phyloP scores from a whole-genome alignment of 192 early-diverging fungal genomes.

The Spizellomyces punctatus region DNA sequence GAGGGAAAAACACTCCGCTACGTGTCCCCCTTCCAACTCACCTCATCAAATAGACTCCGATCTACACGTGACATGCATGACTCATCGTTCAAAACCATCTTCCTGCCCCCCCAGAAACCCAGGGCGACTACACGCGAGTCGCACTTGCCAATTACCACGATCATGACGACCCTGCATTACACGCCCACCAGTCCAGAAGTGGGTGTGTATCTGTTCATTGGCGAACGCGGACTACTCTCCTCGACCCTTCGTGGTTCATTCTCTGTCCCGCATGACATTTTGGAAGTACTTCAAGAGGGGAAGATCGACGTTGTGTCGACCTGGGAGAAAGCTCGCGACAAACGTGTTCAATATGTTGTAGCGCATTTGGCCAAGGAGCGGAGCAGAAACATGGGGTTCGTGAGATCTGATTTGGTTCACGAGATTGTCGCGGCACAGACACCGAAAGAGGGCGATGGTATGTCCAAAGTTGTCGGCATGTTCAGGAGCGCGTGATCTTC shows the following conservation, averaged over 20 bases:
- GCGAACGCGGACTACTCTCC: neutral
- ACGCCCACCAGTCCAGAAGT: no score
- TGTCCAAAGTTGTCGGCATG: neutral
- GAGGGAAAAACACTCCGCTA: no score
- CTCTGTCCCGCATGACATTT: neutral
- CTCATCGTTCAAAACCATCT: no score
- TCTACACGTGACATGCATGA: no score
- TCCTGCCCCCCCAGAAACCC: no score
- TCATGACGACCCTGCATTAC: no score
- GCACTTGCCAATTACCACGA: no score
- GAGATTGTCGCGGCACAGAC: constrained; percentile 30
- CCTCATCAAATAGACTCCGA: no score
- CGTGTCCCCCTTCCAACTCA: no score
- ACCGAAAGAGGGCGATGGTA: constrained; percentile 28
- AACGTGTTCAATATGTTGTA: constrained; percentile 6
- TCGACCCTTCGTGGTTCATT: neutral
- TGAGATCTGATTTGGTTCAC: constrained; percentile 44
- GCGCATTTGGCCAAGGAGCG: constrained; percentile 19
- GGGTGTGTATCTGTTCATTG: neutral
- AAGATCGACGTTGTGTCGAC: neutral
- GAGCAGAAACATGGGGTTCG: constrained; percentile 39
- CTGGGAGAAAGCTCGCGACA: neutral
- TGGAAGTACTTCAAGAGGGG: neutral
- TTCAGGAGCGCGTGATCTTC: no score
- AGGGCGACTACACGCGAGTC: no score